These are phyloP conservation scores for Hypoxylon perforatum DNA, from an alignment of 495 filamentous ascomycete genomes.

Conservation along the genomic window DNA sequence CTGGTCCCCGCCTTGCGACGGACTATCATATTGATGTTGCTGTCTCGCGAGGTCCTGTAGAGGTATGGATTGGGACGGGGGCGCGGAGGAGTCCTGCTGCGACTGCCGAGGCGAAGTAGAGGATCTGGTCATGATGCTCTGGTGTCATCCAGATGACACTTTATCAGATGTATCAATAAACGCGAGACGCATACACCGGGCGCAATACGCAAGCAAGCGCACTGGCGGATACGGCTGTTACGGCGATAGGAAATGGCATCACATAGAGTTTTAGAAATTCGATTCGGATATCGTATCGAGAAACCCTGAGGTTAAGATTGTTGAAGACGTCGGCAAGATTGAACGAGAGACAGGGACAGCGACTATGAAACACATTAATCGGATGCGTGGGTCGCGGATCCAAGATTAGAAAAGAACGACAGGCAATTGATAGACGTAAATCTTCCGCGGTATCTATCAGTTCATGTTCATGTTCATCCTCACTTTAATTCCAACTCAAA, in stretches of 20 bases:
- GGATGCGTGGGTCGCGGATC: conserved; percentile 36
- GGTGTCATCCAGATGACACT: conserved; percentile 43
- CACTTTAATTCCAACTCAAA: background rate
- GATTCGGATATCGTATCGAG: conserved; percentile 34
- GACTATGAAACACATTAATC: conserved; percentile 44
- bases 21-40: conserved; percentile 56
- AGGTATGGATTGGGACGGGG: conserved; percentile 79
- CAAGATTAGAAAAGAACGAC: conserved; percentile 27
- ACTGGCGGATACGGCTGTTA: conserved; percentile 28
- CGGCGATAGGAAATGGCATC: conserved; percentile 37
- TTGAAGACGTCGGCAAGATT: conserved; percentile 26
- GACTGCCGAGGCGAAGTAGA: conserved; percentile 47
- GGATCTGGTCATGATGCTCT: conserved; percentile 43
- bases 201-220: conserved; percentile 37
- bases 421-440: conserved; percentile 36
- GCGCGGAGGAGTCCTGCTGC: conserved; percentile 41
- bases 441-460: conserved; percentile 22
- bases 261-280: conserved; percentile 29
- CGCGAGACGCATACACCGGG: conserved; percentile 22
- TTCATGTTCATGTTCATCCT: conserved; percentile 13
- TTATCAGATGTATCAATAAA: conserved; percentile 26
- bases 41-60: conserved; percentile 80
- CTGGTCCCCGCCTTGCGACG: conserved; percentile 46
- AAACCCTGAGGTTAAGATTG: conserved; percentile 8
- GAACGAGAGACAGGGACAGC: conserved; percentile 36